Percentiles rank a stretch among this genome's conserved stretches.
Conservation (phyloP, 1,139 yeast genomes). For the Saccharomyces pastorianus region DNA sequence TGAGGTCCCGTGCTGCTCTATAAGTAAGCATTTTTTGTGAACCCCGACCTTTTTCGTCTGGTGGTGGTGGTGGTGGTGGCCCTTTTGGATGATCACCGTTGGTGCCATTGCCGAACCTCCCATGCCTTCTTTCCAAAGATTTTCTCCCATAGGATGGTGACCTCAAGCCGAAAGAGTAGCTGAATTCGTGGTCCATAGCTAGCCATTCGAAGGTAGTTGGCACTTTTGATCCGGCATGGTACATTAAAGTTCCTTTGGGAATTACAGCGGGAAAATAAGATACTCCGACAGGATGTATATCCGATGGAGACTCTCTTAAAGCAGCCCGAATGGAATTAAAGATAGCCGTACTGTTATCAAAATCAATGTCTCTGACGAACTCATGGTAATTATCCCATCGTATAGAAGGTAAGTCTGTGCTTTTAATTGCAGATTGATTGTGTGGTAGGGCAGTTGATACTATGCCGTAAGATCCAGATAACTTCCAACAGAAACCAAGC, state of each 20-base stretch:
- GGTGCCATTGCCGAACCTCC: conserved; percentile 6
- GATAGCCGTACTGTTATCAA: conserved; percentile 43
- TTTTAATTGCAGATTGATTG: neutral
- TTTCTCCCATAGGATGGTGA: conserved; percentile 17
- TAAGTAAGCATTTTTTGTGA: conserved; percentile 36
- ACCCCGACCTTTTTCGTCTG: neutral
- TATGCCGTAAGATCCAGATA: neutral
- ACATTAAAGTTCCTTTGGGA: conserved; percentile 47
- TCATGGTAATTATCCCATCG: conserved; percentile 15
- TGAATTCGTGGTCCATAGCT: conserved; percentile 51
- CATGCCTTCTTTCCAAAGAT: conserved; percentile 7
- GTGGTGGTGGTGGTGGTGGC: neutral
- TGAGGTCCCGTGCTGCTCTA: conserved; percentile 38
- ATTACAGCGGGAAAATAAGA: conserved; percentile 48
- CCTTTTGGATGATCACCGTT: conserved; percentile 6
- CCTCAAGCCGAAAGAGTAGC: conserved; percentile 38
- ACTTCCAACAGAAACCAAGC: neutral
- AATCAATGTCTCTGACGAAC: conserved; percentile 32
- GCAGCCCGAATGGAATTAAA: conserved; percentile 47
- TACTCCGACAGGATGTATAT: conserved; percentile 47
- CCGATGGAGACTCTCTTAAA: conserved; percentile 41
- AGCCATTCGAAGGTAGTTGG: conserved; percentile 48
- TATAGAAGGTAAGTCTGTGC: neutral
- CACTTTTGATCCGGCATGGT: conserved; percentile 38
- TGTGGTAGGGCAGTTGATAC: neutral